Percentiles rank a stretch among this genome's conserved stretches.
Conservation (phyloP, 495 filamentous ascomycete genomes). For the Pseudotulostoma volvatum region DNA sequence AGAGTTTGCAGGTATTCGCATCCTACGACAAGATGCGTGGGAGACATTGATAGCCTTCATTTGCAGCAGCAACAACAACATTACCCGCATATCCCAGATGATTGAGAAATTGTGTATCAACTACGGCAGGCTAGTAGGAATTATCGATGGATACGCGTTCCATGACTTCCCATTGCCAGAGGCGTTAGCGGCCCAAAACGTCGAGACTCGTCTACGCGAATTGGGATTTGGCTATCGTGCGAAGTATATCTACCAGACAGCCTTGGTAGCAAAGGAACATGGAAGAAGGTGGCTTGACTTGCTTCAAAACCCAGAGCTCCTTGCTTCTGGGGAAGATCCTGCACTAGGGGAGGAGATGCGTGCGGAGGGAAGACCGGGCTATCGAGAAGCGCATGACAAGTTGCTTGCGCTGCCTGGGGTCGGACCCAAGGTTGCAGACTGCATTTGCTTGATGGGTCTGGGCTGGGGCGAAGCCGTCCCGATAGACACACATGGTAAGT, state of each 20-base stretch:
- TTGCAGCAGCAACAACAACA: conserved; percentile 98
- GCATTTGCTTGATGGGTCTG: conserved; percentile 89
- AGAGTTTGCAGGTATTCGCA: conserved; percentile 83
- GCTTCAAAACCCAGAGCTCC: conserved; percentile 61
- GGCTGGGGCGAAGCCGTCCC: conserved; percentile 95
- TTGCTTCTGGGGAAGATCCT: conserved; percentile 34
- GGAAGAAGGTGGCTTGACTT: conserved; percentile 58
- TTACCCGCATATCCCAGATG: conserved; percentile 87
- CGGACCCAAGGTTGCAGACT: conserved; percentile 93
- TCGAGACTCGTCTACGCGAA: conserved; percentile 61
- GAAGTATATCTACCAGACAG: conserved; percentile 77
- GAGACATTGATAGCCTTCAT: conserved; percentile 90
- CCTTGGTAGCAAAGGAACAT: conserved; percentile 50
- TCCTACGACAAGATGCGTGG: conserved; percentile 90
- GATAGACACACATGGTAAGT: conserved; percentile 77
- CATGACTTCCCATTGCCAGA: conserved; percentile 76
- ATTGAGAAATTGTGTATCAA: conserved; percentile 78
- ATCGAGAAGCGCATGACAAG: conserved; percentile 66
- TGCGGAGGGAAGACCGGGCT: conserved; percentile 46
- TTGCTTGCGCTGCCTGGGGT: conserved; percentile 69
- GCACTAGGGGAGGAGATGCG: conserved; percentile 32
- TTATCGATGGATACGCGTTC: conserved; percentile 52
- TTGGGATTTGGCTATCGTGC: conserved; percentile 93
- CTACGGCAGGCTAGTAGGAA: conserved; percentile 64
- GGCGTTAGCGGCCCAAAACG: conserved; percentile 45